Percentiles rank a stretch among this genome's conserved stretches.
These are phyloP conservation scores for Fusarium sp. DNA, from an alignment of 2,329 filamentous ascomycete genomes.

Conservation along the genomic window DNA sequence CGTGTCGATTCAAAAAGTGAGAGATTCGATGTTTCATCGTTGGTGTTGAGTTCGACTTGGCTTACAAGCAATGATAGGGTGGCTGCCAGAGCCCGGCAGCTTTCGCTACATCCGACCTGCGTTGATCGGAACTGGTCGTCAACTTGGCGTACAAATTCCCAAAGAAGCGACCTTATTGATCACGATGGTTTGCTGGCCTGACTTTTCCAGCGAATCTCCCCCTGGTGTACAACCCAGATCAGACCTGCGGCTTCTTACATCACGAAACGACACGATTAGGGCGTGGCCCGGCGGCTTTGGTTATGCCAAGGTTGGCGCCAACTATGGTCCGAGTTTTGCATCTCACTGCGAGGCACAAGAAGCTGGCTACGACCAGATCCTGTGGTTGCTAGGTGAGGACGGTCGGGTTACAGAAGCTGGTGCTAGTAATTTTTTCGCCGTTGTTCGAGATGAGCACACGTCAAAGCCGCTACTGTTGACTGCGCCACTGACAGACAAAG, in stretches of 20 bases:
- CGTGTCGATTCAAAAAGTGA: not conserved
- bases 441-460: not conserved
- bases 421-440: constrained; percentile 6
- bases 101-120: constrained; percentile 3
- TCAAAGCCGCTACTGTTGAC: not conserved
- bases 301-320: constrained; percentile 4
- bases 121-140: not conserved
- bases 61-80: not conserved
- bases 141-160: not conserved
- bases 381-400: rapidly evolving
- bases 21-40: not conserved
- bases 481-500: not conserved
- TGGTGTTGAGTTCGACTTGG: too few relatives aligned
- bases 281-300: not conserved
- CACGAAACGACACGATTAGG: not conserved
- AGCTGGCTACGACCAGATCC: not conserved
- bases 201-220: not conserved
- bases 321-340: not conserved
- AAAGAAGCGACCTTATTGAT: not conserved
- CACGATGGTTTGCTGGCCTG: not conserved
- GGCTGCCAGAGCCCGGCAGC: not conserved
- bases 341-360: not conserved
- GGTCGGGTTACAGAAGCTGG: not conserved
- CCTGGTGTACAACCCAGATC: not conserved
- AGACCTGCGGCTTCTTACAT: not conserved